Evolutionary conservation across 345 rosid species (phyloP).

Genomic region (Trapa bicornis): DNA sequence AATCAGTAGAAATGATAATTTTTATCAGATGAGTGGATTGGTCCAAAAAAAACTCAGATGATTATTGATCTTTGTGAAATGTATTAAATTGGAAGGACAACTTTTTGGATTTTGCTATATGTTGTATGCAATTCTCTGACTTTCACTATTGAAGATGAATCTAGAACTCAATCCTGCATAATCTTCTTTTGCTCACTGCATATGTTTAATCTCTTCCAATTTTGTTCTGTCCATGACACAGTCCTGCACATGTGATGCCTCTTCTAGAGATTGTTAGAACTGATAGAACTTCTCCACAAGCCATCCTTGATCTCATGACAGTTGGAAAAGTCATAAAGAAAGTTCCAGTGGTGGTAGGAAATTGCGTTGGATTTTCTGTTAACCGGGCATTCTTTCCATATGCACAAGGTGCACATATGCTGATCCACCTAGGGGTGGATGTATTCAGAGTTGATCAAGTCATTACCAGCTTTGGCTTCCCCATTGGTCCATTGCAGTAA

Average conservation of each 20-base stretch:
- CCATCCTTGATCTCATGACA: constrained; percentile 78
- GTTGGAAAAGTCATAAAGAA: constrained; percentile 78
- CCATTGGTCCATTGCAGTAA: constrained; percentile 95
- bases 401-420: constrained; percentile 51
- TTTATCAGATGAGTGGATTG: neutral
- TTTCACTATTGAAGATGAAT: neutral
- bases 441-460: constrained; percentile 74
- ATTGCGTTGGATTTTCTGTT: constrained; percentile 93
- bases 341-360: constrained; percentile 91
- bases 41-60: too few relatives aligned
- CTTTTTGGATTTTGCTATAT: neutral
- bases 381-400: constrained; percentile 89
- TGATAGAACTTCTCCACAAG: constrained; percentile 74
- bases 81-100: neutral
- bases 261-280: constrained; percentile 89
- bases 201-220: neutral
- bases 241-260: constrained; percentile 97
- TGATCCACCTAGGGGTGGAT: constrained; percentile 77
- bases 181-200: neutral
- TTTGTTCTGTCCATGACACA: constrained; percentile 21
- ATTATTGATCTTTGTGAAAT: neutral
- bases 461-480: constrained; percentile 74
- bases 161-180: neutral
- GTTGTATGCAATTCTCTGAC: neutral
- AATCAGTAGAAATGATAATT: neutral